phyloP scores from a whole-genome alignment of 2,329 filamentous ascomycete species.

The Cladophialophora yegresii region DNA sequence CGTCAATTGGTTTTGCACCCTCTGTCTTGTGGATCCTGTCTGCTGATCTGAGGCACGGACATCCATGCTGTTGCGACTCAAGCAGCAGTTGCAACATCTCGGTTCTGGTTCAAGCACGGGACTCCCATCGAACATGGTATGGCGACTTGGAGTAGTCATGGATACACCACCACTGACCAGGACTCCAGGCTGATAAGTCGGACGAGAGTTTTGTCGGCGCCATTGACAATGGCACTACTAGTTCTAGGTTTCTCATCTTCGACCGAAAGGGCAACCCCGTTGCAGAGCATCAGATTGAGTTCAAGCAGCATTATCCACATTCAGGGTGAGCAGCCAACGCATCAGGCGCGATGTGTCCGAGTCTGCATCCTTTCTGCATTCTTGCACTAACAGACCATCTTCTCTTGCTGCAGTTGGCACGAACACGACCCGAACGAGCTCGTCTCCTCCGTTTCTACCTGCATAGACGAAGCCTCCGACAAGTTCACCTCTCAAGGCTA shows the following conservation, averaged over 20 bases:
- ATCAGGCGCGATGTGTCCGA: not conserved
- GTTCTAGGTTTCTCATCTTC: slow-evolving; percentile 80
- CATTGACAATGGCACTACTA: slow-evolving; percentile 83
- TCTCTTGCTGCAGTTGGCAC: slow-evolving; percentile 62
- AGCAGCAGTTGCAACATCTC: slow-evolving; percentile 13
- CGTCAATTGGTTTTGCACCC: not conserved
- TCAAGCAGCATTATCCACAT: slow-evolving; percentile 74
- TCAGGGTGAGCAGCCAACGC: slow-evolving; percentile 62
- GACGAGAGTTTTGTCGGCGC: slow-evolving; percentile 64
- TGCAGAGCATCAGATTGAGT: slow-evolving; percentile 76
- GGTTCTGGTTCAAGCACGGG: not conserved
- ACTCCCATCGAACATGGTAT: slow-evolving; percentile 13
- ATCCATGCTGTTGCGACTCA: slow-evolving; percentile 14
- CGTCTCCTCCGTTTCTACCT: slow-evolving; percentile 66
- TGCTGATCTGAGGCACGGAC: not conserved
- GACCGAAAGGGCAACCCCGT: slow-evolving; percentile 70
- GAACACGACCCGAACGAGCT: slow-evolving; percentile 75
- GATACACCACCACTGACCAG: not conserved
- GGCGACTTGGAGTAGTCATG: not conserved
- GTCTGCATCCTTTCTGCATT: not conserved
- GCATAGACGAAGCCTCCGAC: slow-evolving; percentile 68
- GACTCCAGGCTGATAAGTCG: slow-evolving; percentile 18
- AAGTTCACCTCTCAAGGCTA: slow-evolving; percentile 65
- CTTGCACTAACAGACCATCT: slow-evolving; percentile 1
- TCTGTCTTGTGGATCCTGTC: not conserved